phyloP scores from a whole-genome alignment of 441 rosid genomes.

The Dalechampia spathulata region DNA sequence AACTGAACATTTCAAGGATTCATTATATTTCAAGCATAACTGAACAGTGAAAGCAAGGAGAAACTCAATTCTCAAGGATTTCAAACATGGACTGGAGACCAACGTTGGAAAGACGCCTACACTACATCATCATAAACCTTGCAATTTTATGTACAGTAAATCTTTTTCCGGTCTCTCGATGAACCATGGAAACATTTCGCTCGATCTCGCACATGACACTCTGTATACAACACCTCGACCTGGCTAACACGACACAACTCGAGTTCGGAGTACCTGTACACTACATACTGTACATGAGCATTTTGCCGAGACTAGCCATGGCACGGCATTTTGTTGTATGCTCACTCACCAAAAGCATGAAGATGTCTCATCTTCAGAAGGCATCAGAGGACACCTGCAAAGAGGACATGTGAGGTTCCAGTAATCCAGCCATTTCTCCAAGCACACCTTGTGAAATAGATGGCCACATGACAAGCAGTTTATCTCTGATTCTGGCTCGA shows the following conservation, averaged over 20 bases:
- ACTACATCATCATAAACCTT: constrained; percentile 13
- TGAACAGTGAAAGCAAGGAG: neutral
- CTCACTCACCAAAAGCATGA: constrained; percentile 43
- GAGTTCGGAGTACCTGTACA: constrained; percentile 25
- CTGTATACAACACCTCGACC: constrained; percentile 2
- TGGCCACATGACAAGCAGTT: constrained; percentile 75
- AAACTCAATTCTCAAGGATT: neutral
- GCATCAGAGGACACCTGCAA: constrained; percentile 68
- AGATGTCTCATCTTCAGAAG: constrained; percentile 41
- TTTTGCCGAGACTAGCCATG: constrained; percentile 9
- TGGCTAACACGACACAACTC: constrained; percentile 5
- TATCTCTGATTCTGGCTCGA: constrained; percentile 67
- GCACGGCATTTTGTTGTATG: neutral
- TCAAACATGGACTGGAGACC: constrained; percentile 5
- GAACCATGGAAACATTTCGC: neutral
- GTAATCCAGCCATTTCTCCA: constrained; percentile 87
- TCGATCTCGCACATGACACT: constrained; percentile 1
- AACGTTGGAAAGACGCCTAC: constrained; percentile 8
- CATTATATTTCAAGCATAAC: neutral
- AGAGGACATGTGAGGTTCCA: constrained; percentile 87
- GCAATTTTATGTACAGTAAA: constrained; percentile 12
- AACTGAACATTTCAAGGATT: neutral
- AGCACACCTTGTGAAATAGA: constrained; percentile 67
- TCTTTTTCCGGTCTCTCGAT: neutral
- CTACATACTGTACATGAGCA: constrained; percentile 33